Percentiles rank a stretch among this genome's conserved stretches.
Conservation (phyloP, 179 eudicot genomes). For the Actinidia polygama region DNA sequence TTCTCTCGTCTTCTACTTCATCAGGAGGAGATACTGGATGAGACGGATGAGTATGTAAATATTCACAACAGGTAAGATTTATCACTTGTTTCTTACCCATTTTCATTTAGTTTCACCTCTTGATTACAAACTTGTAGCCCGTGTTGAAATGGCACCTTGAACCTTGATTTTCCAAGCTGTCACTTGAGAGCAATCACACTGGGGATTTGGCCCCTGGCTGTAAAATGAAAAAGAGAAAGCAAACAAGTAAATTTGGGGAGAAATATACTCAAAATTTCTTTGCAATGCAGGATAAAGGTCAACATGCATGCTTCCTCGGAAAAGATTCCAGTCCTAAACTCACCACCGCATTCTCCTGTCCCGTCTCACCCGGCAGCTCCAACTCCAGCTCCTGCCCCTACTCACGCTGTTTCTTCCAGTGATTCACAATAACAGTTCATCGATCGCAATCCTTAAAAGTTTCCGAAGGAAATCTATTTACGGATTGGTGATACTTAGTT, state of each 20-base stretch:
- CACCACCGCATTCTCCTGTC: slow-evolving; percentile 27
- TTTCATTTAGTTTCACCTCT: neutral
- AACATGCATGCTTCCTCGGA: slow-evolving; percentile 88
- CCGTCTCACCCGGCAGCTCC: slow-evolving; percentile 16
- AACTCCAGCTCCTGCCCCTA: slow-evolving; percentile 15
- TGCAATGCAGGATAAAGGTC: slow-evolving; percentile 76
- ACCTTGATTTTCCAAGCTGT: neutral
- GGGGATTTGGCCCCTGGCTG: too few relatives aligned
- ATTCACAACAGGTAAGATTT: slow-evolving; percentile 82
- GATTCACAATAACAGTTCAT: neutral
- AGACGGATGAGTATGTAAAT: slow-evolving; percentile 97
- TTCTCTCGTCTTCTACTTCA: slow-evolving; percentile 6
- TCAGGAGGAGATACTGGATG: slow-evolving; percentile 98
- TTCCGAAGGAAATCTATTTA: neutral
- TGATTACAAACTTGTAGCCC: neutral
- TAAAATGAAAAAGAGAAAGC: too few relatives aligned
- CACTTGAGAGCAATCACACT: neutral
- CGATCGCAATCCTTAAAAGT: neutral
- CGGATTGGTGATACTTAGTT: neutral
- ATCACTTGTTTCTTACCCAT: neutral
- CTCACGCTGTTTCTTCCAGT: neutral
- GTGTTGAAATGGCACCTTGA: neutral
- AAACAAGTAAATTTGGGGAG: neutral
- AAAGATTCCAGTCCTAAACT: slow-evolving; percentile 45
- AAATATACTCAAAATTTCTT: neutral